Base-by-base conservation (phyloP, 2,329 filamentous ascomycete species). In the Helicocarpus griseus region DNA sequence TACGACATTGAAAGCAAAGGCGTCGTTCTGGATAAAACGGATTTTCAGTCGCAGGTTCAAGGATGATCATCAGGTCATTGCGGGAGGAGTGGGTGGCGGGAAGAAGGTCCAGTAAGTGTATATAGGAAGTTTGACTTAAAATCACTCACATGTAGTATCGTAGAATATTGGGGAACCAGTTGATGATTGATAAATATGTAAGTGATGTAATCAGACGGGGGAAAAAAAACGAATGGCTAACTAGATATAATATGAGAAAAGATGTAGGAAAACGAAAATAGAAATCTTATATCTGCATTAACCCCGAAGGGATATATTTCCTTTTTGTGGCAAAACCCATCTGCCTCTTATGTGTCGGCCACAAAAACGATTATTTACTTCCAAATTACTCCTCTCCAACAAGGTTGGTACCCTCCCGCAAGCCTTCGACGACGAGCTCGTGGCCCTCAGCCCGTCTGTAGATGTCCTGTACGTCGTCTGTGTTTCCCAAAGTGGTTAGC, bases 381-480 rank as follows among this genome's bases (percentile, higher is more conserved):
- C 5, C 17, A 26, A n/a, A 56, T 60, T 81, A 81, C 67, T 87
- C 81, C 53, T 87, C 83, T 17, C 82, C 77, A 57, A 89, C 85
- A 67, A 82, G 68, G 56, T 82, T 82, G 63, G 87, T 78, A 40
- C 85, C 86, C 62, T 93, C 87, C 68, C 88, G 80, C 65, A 94
- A 73, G 40, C 87, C 87, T 72, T 94, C 87, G 44, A 95, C 87
- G 64, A 87, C 84, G 60, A 95, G 76, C 69, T 91, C 87, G 68
- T 93, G 81, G 51, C 88, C 87, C 55, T 86, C 82, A 59, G 85
- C 86, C 63, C 93, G 83, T 61, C 75, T 78, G 77, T 95, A 98
- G 62, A 98, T 88, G 68, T 97, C 88, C 74, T 85, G 86, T 66
- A 98, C 90, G 70, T 98, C 91, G 69, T 96, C 93, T 74, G 28